A percentile compares a stretch with the other conserved stretches of the same genome.
These are phyloP conservation scores for Pterula multifida DNA, from an alignment of 1,284 basidiomycete species.

Conservation along the genomic window DNA sequence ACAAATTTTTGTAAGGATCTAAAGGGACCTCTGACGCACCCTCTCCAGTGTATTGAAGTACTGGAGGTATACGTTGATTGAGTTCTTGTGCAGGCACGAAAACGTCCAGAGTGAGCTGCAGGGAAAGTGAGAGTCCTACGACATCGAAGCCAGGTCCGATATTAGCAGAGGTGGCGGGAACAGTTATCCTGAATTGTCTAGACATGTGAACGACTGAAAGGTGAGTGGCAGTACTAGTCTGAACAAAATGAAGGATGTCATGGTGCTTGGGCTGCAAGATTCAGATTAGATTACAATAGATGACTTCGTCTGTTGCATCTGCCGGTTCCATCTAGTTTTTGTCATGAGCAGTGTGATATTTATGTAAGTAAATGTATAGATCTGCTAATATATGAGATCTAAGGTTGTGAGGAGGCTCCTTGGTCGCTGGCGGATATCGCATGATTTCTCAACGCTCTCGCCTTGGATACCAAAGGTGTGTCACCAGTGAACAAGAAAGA, in stretches of 20 bases:
- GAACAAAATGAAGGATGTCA: too few species aligned
- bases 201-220: too few species aligned
- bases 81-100: constrained; percentile 24
- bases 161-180: constrained; percentile 96
- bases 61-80: constrained; percentile 36
- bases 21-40: constrained; percentile 88
- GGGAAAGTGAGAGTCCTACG: constrained; percentile 90
- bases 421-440: too few species aligned
- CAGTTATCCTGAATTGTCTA: constrained; percentile 52
- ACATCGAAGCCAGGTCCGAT: constrained; percentile 99
- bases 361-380: too few species aligned
- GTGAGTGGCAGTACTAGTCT: too few species aligned
- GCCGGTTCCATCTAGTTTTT: too few species aligned
- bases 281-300: too few species aligned
- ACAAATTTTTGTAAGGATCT: constrained; percentile 93
- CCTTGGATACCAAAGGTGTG: constrained; percentile 21
- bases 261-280: too few species aligned
- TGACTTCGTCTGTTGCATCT: too few species aligned
- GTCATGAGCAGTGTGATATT: too few species aligned
- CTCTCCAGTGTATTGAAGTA: constrained; percentile 76
- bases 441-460: neutral
- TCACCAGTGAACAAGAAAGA: constrained; percentile 36
- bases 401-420: too few species aligned
- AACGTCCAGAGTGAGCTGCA: constrained; percentile 75
- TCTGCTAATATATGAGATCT: too few species aligned